Conservation (phyloP, 345 rosid genomes). For the Camelina sativa region DNA sequence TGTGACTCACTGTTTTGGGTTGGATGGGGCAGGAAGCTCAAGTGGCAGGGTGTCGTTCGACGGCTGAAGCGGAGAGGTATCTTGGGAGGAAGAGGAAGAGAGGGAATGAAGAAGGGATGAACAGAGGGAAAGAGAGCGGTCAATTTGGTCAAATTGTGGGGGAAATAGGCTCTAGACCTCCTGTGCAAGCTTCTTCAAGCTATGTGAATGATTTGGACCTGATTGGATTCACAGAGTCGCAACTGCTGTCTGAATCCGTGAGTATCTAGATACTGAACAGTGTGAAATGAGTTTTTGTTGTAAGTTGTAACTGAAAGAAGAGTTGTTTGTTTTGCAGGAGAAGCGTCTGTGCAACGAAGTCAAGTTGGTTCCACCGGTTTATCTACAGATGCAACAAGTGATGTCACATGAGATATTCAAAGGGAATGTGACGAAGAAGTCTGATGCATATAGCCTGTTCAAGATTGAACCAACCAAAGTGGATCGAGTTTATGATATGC, state of each 20-base stretch:
- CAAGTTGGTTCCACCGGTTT: conserved; percentile 73
- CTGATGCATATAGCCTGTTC: conserved; percentile 80
- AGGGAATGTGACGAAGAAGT: conserved; percentile 72
- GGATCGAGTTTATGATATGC: conserved; percentile 89
- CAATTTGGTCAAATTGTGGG: conserved; percentile 53
- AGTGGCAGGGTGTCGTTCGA: conserved; percentile 83
- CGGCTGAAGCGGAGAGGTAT: conserved; percentile 82
- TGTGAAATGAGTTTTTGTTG: background rate
- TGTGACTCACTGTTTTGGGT: conserved; percentile 32
- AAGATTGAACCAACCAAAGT: conserved; percentile 78
- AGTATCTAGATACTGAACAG: conserved; percentile 40
- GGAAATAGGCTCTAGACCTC: conserved; percentile 46
- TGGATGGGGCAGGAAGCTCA: conserved; percentile 75
- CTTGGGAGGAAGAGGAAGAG: conserved; percentile 67
- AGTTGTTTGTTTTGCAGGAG: conserved; percentile 63
- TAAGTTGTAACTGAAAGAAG: conserved; percentile 26
- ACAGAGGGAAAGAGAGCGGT: conserved; percentile 67
- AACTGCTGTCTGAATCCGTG: conserved; percentile 83
- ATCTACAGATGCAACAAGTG: conserved; percentile 86
- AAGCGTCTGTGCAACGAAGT: conserved; percentile 78
- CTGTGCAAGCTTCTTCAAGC: conserved; percentile 67
- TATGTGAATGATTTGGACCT: conserved; percentile 62
- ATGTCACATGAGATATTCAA: conserved; percentile 76
- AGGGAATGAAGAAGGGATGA: conserved; percentile 78
- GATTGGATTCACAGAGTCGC: conserved; percentile 62